Evolutionary conservation across 2,329 filamentous ascomycete species (phyloP), one percentile per base, ranked within the genome.

Genomic region (Mycosphaerelloides madeirae): DNA sequence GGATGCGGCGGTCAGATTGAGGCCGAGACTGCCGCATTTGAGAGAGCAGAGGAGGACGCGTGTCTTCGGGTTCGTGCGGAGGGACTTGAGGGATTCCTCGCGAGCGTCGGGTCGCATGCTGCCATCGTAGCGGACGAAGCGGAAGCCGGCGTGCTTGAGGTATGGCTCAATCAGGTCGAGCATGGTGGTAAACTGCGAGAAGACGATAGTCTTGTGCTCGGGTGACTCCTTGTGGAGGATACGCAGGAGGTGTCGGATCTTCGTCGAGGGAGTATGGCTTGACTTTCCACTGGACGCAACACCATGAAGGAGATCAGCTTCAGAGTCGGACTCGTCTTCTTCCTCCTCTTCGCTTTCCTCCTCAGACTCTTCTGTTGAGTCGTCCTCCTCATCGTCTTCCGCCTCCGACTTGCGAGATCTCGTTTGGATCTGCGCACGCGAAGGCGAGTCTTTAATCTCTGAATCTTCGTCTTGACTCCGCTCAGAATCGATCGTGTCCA

Each of bases 131-230:
- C 93, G 85, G 13, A 87, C 87, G 62, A 85, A 95, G 49, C 77
- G 78, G 65, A 95, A 84, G 12, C 81, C 80, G 12, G 84, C 81
- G 38, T 81, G 77, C 35, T 77, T 76, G 48, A 98, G 75, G 68
- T 97, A 96, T 2, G 93, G 93, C 64, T 97, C 89, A 51, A 98
- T 83, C 20, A 97, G 81, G 69, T 97, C 87, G 35, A 98, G 81
- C 93, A 98, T 98, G 0, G 88, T 93, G 0, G 93, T 98, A 69
- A 98, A 98, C 60, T 97, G 88, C 1, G 89, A 95, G 69, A 98
- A 98, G 52, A 98, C 89, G 59, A 98, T 98, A 63, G 95, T 95
- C 64, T 98, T 98, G 76, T 95, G 87, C 48, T 88, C 76, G 1
- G 76, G 72, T 0, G 83, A 82, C 66, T 98, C 93, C 34, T 80